phyloP scores from a whole-genome alignment of 2,329 filamentous ascomycete genomes.

The Teratosphaeria gauchensis region DNA sequence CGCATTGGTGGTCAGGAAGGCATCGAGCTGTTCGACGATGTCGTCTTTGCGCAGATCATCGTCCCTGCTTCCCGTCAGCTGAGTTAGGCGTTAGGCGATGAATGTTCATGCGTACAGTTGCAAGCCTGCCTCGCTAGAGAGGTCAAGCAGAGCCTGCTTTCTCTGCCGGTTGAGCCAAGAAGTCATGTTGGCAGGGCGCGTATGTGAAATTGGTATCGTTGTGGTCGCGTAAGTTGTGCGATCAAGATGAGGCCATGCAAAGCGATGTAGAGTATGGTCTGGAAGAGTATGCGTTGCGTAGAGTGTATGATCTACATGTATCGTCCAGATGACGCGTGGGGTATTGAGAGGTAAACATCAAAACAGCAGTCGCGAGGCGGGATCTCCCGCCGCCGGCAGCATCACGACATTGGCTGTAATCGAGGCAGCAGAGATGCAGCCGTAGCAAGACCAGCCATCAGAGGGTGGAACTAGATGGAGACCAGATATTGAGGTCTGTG shows the following conservation, averaged over 20 bases:
- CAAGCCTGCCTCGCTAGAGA: constrained; percentile 21
- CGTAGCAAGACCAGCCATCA: no score
- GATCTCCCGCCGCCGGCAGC: neutral
- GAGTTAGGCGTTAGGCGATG: constrained; percentile 40
- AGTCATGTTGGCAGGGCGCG: constrained; percentile 2
- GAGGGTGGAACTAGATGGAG: no score
- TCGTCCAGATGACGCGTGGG: constrained; percentile 2
- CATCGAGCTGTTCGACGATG: constrained; percentile 64
- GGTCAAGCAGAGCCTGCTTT: constrained; percentile 22
- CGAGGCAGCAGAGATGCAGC: neutral
- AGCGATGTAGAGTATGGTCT: neutral
- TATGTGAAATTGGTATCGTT: constrained; percentile 12
- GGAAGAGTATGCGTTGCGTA: neutral
- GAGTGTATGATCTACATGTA: neutral
- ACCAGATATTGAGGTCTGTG: no score
- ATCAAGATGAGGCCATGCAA: constrained; percentile 22
- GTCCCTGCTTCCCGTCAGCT: constrained; percentile 9
- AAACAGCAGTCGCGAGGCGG: neutral
- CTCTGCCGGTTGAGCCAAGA: constrained; percentile 23
- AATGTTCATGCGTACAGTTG: constrained; percentile 12
- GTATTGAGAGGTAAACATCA: neutral
- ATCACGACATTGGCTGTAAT: neutral
- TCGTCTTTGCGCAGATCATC: constrained; percentile 68
- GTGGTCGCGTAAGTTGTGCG: constrained; percentile 42
- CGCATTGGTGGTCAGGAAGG: constrained; percentile 61